Evolutionary conservation across 495 filamentous ascomycete species (phyloP), one percentile per base, ranked within the genome.

Genomic region (Aspergillus panamensis): DNA sequence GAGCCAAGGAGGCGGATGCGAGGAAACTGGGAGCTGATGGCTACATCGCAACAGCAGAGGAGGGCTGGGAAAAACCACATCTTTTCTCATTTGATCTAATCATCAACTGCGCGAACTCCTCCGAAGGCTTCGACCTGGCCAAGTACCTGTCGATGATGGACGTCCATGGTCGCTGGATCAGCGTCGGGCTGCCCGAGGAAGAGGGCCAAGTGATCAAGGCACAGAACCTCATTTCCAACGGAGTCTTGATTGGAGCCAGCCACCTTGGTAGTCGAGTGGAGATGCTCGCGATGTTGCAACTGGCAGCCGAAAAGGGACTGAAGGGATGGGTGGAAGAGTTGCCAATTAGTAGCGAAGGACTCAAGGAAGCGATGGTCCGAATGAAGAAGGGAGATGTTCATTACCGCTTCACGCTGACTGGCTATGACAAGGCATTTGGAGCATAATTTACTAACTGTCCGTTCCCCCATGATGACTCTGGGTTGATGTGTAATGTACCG

Each of bases 201-300:
- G 83, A 86, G n/a, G 80, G 90, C 1, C 84, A 89, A 43, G 73
- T 79, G 52, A 80, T 96, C 57, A 86, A 83, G 73, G 87, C 87
- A 37, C 88, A 90, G 77, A 87, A 84, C 53, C 84, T 96, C 63
- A 77, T 89, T 50, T 68, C 69, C 43, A 93, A 91, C 63, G 91
- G 91, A 43, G 87, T 87, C 64, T 82, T 89, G 61, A 87, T 96
- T 55, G 86, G 88, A 12, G 87, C 86, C 20, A 90, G 84, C 59
- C 91, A 96, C 68, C 79, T 96, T 61, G 91, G 92, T 10, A 89
- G 85, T 64, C 75, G 92, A 10, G 80, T 79, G 29, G 92, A 96
- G 83, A 88, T 89, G 80, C 62, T 91, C 51, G 80, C 80, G 52
- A 96, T 96, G 92, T 66, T 96, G 64, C 78, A 91, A 74, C 63